A percentile compares a stretch with the other conserved stretches of the same genome.
Conservation (phyloP, 1,284 basidiomycete species). For the Boletus sp. region DNA sequence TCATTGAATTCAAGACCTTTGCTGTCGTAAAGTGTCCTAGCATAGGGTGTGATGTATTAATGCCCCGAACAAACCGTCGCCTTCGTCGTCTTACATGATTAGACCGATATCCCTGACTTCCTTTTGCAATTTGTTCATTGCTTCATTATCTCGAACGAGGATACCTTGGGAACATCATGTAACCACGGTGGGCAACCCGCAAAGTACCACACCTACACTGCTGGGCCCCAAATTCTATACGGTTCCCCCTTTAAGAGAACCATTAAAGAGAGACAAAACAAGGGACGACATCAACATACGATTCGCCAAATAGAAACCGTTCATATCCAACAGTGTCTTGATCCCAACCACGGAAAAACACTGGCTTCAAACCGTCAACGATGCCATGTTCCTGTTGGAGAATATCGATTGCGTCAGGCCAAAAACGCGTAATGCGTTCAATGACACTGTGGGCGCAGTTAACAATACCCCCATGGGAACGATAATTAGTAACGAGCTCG, state of each 20-base stretch:
- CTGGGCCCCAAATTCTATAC: slow-evolving; percentile 64
- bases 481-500: slow-evolving; percentile 64
- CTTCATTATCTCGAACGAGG: slow-evolving; percentile 34
- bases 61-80: not conserved
- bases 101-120: slow-evolving; percentile 34
- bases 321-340: slow-evolving; percentile 47
- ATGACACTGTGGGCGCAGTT: slow-evolving; percentile 64
- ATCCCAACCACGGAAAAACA: slow-evolving; percentile 59
- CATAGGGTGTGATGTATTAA: not conserved
- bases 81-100: not conserved
- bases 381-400: slow-evolving; percentile 59
- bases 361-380: slow-evolving; percentile 57
- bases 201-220: slow-evolving; percentile 49
- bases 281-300: slow-evolving; percentile 29
- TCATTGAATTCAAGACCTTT: slow-evolving; percentile 77
- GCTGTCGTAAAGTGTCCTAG: slow-evolving; percentile 69
- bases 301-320: slow-evolving; percentile 32
- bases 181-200: not conserved
- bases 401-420: slow-evolving; percentile 64
- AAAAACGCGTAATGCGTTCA: slow-evolving; percentile 59
- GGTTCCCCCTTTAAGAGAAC: slow-evolving; percentile 39
- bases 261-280: slow-evolving; percentile 1
- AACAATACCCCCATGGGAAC: slow-evolving; percentile 72
- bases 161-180: slow-evolving; percentile 37
- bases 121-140: slow-evolving; percentile 47